phyloP scores from a whole-genome alignment of 345 rosid species.

The Microthlaspi erraticum region DNA sequence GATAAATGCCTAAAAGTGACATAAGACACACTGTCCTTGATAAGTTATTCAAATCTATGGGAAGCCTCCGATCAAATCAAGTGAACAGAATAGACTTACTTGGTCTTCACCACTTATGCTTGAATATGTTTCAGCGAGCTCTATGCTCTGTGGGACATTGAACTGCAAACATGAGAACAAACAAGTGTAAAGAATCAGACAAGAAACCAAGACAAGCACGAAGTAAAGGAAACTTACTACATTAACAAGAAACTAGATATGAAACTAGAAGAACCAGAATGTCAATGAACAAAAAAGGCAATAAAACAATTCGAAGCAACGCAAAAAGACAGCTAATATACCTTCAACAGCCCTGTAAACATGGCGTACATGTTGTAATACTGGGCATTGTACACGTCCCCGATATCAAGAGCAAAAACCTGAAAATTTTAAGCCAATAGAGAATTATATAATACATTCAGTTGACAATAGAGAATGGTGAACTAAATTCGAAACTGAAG shows the following conservation, averaged over 20 bases:
- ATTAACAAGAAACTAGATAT: not conserved
- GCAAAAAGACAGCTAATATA: conserved; percentile 35
- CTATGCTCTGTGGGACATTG: conserved; percentile 75
- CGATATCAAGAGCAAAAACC: conserved; percentile 92
- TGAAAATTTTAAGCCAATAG: conserved; percentile 40
- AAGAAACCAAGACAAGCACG: conserved; percentile 20
- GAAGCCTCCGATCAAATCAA: conserved; percentile 2
- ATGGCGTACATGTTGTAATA: conserved; percentile 79
- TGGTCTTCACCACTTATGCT: conserved; percentile 88
- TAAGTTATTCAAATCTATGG: not conserved
- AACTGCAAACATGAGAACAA: conserved; percentile 50
- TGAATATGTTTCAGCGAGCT: conserved; percentile 91
- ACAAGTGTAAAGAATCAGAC: conserved; percentile 22
- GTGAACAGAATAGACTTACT: conserved; percentile 48
- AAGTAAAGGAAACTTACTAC: conserved; percentile 12
- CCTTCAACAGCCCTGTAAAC: conserved; percentile 91
- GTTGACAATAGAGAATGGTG: not conserved
- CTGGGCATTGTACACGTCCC: conserved; percentile 81
- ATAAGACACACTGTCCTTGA: conserved; percentile 6
- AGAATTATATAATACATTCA: conserved; percentile 11
- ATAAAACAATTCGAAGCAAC: conserved; percentile 1
- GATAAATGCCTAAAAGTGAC: conserved; percentile 80
- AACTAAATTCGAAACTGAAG: not conserved
- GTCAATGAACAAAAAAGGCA: conserved; percentile 1
- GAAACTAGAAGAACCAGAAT: conserved; percentile 2